Conservation (phyloP, 2,329 filamentous ascomycete species). For the Colletotrichum kahawae region DNA sequence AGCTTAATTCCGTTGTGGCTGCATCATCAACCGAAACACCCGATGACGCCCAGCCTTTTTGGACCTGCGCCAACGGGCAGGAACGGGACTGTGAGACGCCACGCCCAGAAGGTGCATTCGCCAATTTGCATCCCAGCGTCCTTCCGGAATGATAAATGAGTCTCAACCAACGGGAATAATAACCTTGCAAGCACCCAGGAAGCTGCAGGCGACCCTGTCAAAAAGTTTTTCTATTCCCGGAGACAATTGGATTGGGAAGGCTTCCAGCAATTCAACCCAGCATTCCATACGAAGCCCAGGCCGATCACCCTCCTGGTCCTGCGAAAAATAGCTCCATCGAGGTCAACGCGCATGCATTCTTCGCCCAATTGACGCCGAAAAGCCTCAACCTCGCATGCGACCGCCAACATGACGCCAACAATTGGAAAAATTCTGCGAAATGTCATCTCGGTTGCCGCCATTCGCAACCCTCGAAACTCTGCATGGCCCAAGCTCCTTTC, state of each 20-base stretch:
- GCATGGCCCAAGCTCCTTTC: conserved; percentile 15
- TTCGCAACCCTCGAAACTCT: neutral
- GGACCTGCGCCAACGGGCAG: conserved; percentile 3
- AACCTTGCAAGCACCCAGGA: neutral
- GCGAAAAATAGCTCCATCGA: neutral
- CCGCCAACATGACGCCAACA: neutral
- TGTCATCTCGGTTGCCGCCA: conserved; percentile 3
- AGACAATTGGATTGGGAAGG: neutral
- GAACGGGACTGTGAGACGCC: conserved; percentile 13
- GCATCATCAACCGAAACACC: conserved; percentile 18
- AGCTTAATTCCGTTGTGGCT: conserved; percentile 13
- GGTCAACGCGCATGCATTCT: neutral
- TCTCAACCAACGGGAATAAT: neutral
- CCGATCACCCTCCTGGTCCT: neutral
- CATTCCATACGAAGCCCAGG: neutral
- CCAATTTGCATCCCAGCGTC: neutral
- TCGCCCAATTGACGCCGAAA: neutral
- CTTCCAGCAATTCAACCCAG: neutral
- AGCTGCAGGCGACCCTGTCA: neutral
- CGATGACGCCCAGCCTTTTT: neutral
- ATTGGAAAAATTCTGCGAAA: neutral
- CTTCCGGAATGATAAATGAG: neutral
- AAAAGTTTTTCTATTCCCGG: neutral
- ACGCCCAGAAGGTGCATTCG: conserved; percentile 1
- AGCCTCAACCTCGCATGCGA: neutral